Base-by-base conservation (phyloP, 352 stramenopile genomes). In the Proteromonas lacertae region DNA sequence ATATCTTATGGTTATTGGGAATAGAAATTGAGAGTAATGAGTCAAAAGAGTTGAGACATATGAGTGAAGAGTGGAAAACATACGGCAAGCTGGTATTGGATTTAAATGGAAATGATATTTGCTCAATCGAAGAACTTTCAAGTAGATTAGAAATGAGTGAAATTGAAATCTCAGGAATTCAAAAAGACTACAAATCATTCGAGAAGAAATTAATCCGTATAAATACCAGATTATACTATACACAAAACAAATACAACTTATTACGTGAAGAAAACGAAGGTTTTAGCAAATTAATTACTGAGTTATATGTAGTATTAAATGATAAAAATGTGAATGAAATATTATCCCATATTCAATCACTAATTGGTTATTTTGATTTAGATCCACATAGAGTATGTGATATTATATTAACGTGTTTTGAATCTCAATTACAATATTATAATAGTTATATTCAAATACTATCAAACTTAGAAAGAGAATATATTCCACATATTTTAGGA, bases 181-280 rank as follows among this genome's bases (percentile, higher is more conserved):
- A n/a, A n/a, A n/a, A n/a, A n/a, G n/a, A n/a, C n/a, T n/a, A n/a
- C n/a, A n/a, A n/a, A n/a, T n/a, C n/a, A n/a, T n/a, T n/a, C n/a
- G n/a, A 16, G 22, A 42, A 42, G n/a, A 3, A 24, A n/a, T 13
- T 64, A 8, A 48, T 48, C 26, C 53, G 63, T 26, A 46, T 62
- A 23, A 72, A 69, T 42, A 74, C 65, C 16, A 51, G 57, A 26
- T 36, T 56, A 20, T 53, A 66, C 29, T 95, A 93, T 46, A 70
- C 67, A 22, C 79, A 93, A 50, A 62, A 76, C 51, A 90, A 91
- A 52, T 93, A 86, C 49, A 95, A 92, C 48, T 48, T 95, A 25
- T 55, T 91, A 19, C 66, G 66, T 12, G 81, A 95, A 51, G 78
- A 93, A 55, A 87, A 67, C 23, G 79, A 93, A 48, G 81, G 81